Conservation (phyloP, 2,329 filamentous ascomycete genomes). For the Aspergillus sp. region DNA sequence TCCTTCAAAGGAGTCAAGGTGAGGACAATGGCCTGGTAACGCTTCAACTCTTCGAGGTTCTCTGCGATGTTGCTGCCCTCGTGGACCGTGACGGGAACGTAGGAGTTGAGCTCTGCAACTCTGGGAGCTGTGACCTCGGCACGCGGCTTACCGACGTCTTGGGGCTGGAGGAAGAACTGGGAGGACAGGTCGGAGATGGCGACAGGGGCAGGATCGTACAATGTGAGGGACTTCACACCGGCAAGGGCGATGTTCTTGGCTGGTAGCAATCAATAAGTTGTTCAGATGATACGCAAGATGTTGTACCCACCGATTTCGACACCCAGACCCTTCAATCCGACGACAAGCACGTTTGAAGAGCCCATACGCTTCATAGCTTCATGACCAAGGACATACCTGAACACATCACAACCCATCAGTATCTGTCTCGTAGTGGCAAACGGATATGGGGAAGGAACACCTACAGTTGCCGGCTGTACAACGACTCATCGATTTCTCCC, state of each 20-base stretch:
- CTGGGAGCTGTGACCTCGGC: slow-evolving; percentile 83
- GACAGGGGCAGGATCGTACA: slow-evolving; percentile 85
- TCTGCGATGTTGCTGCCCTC: slow-evolving; percentile 64
- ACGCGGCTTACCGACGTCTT: slow-evolving; percentile 89
- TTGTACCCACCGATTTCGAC: slow-evolving; percentile 71
- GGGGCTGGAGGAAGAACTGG: slow-evolving; percentile 89
- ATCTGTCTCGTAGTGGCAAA: slow-evolving; percentile 11
- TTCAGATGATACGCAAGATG: background rate
- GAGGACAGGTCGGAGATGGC: slow-evolving; percentile 87
- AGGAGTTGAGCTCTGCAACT: slow-evolving; percentile 92
- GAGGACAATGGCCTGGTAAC: slow-evolving; percentile 89
- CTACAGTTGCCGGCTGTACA: slow-evolving; percentile 66
- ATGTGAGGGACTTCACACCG: slow-evolving; percentile 93
- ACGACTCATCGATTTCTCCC: slow-evolving; percentile 67
- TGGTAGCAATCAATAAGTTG: slow-evolving; percentile 25
- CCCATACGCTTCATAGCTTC: slow-evolving; percentile 98
- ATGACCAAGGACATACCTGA: slow-evolving; percentile 68
- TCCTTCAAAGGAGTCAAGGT: slow-evolving; percentile 79
- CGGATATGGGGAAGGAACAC: slow-evolving; percentile 13
- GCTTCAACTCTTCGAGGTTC: slow-evolving; percentile 78
- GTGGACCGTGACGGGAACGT: slow-evolving; percentile 85
- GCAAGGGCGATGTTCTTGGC: slow-evolving; percentile 98
- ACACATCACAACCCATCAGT: background rate
- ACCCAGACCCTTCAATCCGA: slow-evolving; percentile 89
- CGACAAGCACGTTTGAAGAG: slow-evolving; percentile 88